phyloP scores from a whole-genome alignment of 2,329 filamentous ascomycete species.

The Coniochaeta prunicola region DNA sequence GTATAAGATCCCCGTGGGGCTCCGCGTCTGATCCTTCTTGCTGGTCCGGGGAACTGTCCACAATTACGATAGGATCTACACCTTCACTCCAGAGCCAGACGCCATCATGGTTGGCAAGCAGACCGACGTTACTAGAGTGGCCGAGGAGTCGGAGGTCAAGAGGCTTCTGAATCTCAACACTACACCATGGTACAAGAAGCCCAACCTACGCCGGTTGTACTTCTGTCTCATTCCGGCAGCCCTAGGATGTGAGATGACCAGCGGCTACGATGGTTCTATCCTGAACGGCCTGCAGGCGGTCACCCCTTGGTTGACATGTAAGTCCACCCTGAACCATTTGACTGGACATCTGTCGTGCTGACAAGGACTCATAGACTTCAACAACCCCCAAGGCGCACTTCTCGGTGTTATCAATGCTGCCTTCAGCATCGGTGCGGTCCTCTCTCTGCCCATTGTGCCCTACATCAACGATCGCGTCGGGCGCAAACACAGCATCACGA shows the following conservation, averaged over 20 bases:
- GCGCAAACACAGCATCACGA: conserved; percentile 45
- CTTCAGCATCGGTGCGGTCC: conserved; percentile 11
- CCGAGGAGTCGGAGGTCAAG: conserved; percentile 8
- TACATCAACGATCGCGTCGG: conserved; percentile 38
- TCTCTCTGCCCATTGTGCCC: conserved; percentile 11
- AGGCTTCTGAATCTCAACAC: conserved; percentile 9
- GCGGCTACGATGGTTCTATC: conserved; percentile 25
- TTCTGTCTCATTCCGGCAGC: conserved; percentile 7
- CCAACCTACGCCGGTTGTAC: conserved; percentile 13
- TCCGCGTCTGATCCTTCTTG: background rate
- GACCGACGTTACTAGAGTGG: conserved; percentile 6
- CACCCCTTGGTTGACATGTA: conserved; percentile 28
- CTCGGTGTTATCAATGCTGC: conserved; percentile 15
- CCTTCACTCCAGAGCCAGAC: background rate
- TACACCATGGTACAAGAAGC: conserved; percentile 14
- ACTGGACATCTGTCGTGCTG: background rate
- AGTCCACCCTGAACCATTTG: conserved; percentile 7
- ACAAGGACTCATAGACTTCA: conserved; percentile 5
- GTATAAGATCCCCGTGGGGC: conserved; percentile 1
- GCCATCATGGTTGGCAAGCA: conserved; percentile 4
- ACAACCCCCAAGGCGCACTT: conserved; percentile 12
- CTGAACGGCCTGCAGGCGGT: conserved; percentile 33
- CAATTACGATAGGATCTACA: background rate
- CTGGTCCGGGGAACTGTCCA: background rate
- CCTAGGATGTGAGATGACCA: conserved; percentile 13